These are phyloP conservation scores for Sporothrix luriei DNA, from an alignment of 2,329 filamentous ascomycete species.

Conservation along the genomic window DNA sequence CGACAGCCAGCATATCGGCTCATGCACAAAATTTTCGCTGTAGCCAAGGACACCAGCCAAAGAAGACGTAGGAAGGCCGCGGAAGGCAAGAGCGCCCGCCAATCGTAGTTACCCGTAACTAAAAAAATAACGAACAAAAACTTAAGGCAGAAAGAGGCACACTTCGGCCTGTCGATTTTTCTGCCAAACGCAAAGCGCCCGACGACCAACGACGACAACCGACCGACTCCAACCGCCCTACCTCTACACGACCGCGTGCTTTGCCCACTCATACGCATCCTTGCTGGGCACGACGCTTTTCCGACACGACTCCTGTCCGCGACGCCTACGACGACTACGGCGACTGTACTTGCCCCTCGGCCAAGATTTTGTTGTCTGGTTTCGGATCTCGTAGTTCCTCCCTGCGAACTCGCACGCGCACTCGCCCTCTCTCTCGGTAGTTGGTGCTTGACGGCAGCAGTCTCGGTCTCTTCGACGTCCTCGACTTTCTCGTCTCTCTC, in stretches of 20 bases:
- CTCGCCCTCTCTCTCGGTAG: background rate
- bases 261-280: background rate
- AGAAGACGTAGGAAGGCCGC: conserved; percentile 27
- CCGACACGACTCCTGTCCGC: background rate
- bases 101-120: background rate
- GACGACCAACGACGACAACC: background rate
- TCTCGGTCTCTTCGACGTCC: background rate
- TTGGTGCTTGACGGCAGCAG: background rate
- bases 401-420: background rate
- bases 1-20: conserved; percentile 24
- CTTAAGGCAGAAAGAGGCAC: background rate
- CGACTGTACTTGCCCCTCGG: too few species aligned
- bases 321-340: background rate
- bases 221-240: background rate
- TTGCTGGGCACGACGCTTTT: background rate
- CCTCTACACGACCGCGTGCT: background rate
- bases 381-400: too few species aligned
- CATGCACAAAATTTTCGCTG: conserved; percentile 31
- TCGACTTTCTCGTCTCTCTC: background rate
- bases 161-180: conserved; percentile 9
- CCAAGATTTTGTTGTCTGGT: too few species aligned
- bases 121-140: conserved; percentile 2
- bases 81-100: conserved; percentile 5
- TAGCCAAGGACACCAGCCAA: conserved; percentile 19
- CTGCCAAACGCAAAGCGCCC: conserved; percentile 3